A percentile compares a stretch with the other conserved stretches of the same genome.
These are phyloP conservation scores for Ophidiomyces ophidiicola DNA, from an alignment of 2,329 filamentous ascomycete genomes.

Conservation along the genomic window DNA sequence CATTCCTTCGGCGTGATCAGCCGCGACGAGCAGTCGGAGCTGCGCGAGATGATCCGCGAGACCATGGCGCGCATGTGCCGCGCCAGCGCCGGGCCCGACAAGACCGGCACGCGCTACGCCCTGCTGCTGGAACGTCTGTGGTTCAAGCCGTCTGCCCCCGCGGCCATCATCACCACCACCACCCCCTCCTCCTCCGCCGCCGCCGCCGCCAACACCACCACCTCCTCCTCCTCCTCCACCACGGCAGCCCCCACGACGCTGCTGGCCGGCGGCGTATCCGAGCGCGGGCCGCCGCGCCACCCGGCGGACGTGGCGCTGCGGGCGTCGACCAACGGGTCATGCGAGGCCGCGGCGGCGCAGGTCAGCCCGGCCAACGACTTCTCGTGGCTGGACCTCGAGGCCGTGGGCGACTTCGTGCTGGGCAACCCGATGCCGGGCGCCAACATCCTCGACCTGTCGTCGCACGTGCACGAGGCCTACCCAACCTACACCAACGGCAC, in stretches of 20 bases:
- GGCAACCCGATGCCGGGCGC: slow-evolving; percentile 31
- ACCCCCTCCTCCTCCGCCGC: too few relatives aligned
- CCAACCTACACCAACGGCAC: slow-evolving; percentile 23
- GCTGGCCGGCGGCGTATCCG: slow-evolving; percentile 10
- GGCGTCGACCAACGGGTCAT: slow-evolving; percentile 23
- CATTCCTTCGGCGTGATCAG: slow-evolving; percentile 48
- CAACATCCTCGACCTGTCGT: slow-evolving; percentile 27
- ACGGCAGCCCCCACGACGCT: slow-evolving; percentile 14
- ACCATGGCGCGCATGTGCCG: slow-evolving; percentile 49
- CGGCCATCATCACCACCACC: neutral
- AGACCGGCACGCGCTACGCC: slow-evolving; percentile 51
- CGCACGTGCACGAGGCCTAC: slow-evolving; percentile 24
- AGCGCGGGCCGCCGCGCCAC: too few relatives aligned
- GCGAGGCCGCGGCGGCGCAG: slow-evolving; percentile 27
- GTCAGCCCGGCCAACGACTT: slow-evolving; percentile 44
- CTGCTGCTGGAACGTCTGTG: slow-evolving; percentile 49
- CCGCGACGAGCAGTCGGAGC: slow-evolving; percentile 42
- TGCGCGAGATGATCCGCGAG: slow-evolving; percentile 46
- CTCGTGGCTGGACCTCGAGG: slow-evolving; percentile 50
- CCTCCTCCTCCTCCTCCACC: slow-evolving; percentile 12
- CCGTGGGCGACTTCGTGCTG: slow-evolving; percentile 46
- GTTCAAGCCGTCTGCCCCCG: slow-evolving; percentile 30
- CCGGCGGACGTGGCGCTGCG: slow-evolving; percentile 12
- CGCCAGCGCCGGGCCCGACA: slow-evolving; percentile 46
- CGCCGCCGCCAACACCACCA: too few relatives aligned